Percentiles rank a stretch among this genome's conserved stretches.
Conservation (phyloP, 2,329 filamentous ascomycete species). For the Aureobasidium sp. region DNA sequence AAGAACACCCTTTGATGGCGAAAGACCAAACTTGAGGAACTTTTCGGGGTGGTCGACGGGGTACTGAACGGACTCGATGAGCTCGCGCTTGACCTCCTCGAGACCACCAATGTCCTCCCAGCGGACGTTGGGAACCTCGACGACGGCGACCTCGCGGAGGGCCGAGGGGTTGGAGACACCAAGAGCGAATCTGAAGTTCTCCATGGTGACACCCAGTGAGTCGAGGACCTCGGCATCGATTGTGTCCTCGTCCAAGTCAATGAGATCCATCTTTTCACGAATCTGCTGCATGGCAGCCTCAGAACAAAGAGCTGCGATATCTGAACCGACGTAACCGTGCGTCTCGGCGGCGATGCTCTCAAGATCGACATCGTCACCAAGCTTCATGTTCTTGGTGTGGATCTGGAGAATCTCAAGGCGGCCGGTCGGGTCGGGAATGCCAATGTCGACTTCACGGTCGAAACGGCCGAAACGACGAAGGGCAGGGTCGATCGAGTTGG, state of each 20-base stretch:
- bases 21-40: slow-evolving; percentile 99
- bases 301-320: slow-evolving; percentile 95
- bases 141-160: slow-evolving; percentile 95
- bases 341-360: slow-evolving; percentile 96
- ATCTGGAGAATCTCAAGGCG: slow-evolving; percentile 99
- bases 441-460: slow-evolving; percentile 97
- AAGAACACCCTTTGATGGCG: slow-evolving; percentile 92
- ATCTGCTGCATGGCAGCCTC: slow-evolving; percentile 99
- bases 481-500: slow-evolving; percentile 96
- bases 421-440: slow-evolving; percentile 93
- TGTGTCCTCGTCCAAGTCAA: slow-evolving; percentile 96
- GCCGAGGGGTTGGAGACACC: slow-evolving; percentile 98
- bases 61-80: slow-evolving; percentile 98
- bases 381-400: slow-evolving; percentile 99
- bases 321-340: slow-evolving; percentile 97
- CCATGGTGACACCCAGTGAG: slow-evolving; percentile 97
- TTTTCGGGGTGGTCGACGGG: slow-evolving; percentile 98
- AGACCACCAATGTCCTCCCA: slow-evolving; percentile 99
- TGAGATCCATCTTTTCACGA: slow-evolving; percentile 99
- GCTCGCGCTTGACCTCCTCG: slow-evolving; percentile 97
- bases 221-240: slow-evolving; percentile 98
- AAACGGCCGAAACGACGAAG: slow-evolving; percentile 97
- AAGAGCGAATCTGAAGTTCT: slow-evolving; percentile 98
- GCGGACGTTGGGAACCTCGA: slow-evolving; percentile 97
- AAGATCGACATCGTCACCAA: slow-evolving; percentile 90